These are phyloP conservation scores for Calycina herbarum DNA, from an alignment of 2,329 filamentous ascomycete species.

Conservation along the genomic window DNA sequence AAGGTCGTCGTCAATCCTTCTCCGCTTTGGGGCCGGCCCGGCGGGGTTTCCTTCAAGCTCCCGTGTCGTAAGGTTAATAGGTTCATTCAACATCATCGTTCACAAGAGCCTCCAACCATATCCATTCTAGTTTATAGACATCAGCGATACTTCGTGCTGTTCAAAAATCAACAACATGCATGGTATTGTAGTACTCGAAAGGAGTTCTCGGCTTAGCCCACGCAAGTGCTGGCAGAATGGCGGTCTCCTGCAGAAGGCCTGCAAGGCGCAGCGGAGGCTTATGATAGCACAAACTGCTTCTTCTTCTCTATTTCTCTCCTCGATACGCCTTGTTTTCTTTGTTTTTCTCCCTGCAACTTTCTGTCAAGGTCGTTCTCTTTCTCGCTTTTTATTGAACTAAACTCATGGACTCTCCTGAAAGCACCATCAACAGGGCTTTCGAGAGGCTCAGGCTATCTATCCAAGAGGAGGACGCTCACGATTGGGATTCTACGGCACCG, in stretches of 20 bases:
- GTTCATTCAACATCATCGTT: not conserved
- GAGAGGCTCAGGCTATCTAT: conserved; percentile 19
- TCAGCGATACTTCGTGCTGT: no score
- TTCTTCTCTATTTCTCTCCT: no score
- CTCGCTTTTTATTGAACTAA: no score
- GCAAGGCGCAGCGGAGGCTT: not conserved
- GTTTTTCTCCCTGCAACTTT: no score
- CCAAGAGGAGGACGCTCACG: conserved; percentile 15
- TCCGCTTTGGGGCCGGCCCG: not conserved
- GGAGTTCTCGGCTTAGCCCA: not conserved
- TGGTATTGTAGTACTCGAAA: not conserved
- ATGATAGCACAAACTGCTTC: not conserved
- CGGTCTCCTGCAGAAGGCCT: not conserved
- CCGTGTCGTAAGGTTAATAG: not conserved
- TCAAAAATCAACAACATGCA: no score
- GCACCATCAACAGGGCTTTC: conserved; percentile 16
- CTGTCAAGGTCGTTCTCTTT: no score
- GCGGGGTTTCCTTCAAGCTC: not conserved
- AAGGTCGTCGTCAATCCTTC: not conserved
- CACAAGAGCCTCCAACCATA: not conserved
- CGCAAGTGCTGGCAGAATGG: no score
- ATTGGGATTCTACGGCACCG: conserved; percentile 35
- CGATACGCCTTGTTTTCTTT: no score
- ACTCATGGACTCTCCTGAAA: conserved; percentile 10
- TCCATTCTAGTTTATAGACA: no score